Evolutionary conservation across 2,329 filamentous ascomycete species (phyloP).

Genomic region (Calonectria leucothoes): DNA sequence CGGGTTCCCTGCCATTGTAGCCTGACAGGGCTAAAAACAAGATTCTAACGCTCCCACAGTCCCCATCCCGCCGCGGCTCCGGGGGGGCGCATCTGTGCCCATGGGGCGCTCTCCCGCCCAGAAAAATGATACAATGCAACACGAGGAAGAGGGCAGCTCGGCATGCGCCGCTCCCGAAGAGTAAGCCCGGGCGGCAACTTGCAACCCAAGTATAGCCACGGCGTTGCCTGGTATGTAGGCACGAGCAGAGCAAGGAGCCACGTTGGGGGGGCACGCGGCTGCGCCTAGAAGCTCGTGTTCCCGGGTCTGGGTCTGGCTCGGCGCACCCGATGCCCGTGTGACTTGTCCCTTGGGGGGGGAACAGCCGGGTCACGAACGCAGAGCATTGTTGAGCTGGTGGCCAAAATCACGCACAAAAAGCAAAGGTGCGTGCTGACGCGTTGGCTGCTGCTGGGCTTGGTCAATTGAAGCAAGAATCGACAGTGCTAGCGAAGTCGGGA

Average conservation of each 20-base stretch:
- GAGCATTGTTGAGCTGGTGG: neutral
- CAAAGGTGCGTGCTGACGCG: neutral
- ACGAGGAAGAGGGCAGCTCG: neutral
- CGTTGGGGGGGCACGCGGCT: neutral
- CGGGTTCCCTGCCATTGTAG: slow-evolving; percentile 3
- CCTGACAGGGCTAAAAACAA: slow-evolving; percentile 5
- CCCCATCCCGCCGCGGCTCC: neutral
- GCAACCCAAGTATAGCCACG: neutral
- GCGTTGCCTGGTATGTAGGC: neutral
- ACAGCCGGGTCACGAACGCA: neutral
- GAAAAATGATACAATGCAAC: neutral
- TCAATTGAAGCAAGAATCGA: neutral
- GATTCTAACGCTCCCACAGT: neutral
- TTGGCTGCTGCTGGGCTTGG: neutral
- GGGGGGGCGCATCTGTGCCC: neutral
- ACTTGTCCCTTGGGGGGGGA: neutral
- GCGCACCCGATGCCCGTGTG: neutral
- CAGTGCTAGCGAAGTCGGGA: neutral
- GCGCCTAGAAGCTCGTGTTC: neutral
- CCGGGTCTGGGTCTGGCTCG: neutral
- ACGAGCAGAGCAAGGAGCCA: neutral
- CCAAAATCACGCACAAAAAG: neutral
- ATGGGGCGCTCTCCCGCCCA: neutral
- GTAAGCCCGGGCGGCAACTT: neutral
- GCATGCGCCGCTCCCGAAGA: neutral